phyloP scores from a whole-genome alignment of 2,329 filamentous ascomycete species.

The Tolypocladium amazonense region DNA sequence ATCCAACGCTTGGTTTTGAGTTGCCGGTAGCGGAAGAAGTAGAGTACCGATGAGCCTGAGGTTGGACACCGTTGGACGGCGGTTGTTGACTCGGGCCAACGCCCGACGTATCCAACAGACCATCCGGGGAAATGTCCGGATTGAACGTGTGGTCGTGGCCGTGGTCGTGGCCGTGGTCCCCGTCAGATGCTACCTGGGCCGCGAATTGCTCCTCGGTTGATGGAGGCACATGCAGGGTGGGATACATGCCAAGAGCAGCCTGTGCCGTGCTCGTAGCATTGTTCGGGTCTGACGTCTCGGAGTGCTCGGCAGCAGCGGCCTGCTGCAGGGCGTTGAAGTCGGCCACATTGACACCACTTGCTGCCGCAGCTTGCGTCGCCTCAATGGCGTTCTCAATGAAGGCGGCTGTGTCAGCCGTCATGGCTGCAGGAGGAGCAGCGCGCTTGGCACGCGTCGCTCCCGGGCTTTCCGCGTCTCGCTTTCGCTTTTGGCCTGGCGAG shows the following conservation, averaged over 20 bases:
- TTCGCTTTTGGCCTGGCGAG: constrained; percentile 42
- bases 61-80: constrained; percentile 29
- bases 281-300: constrained; percentile 36
- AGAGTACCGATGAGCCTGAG: constrained; percentile 20
- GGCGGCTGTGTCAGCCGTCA: constrained; percentile 35
- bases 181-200: constrained; percentile 31
- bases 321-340: constrained; percentile 48
- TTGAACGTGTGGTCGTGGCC: constrained; percentile 13
- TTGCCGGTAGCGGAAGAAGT: constrained; percentile 28
- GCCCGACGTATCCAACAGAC: constrained; percentile 16
- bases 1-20: constrained; percentile 81
- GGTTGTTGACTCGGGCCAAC: constrained; percentile 13
- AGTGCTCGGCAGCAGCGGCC: constrained; percentile 35
- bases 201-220: constrained; percentile 51
- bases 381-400: constrained; percentile 47
- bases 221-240: constrained; percentile 45
- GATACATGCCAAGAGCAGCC: constrained; percentile 49
- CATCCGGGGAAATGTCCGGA: constrained; percentile 20
- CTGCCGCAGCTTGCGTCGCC: constrained; percentile 23
- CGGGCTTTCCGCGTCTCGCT: constrained; percentile 41
- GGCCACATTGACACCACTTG: constrained; percentile 35
- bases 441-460: constrained; percentile 41
- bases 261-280: constrained; percentile 50
- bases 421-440: constrained; percentile 31
- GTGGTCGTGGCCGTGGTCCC: constrained; percentile 15